Conservation (phyloP, 2,329 filamentous ascomycete genomes). For the Botrytis squamosa region DNA sequence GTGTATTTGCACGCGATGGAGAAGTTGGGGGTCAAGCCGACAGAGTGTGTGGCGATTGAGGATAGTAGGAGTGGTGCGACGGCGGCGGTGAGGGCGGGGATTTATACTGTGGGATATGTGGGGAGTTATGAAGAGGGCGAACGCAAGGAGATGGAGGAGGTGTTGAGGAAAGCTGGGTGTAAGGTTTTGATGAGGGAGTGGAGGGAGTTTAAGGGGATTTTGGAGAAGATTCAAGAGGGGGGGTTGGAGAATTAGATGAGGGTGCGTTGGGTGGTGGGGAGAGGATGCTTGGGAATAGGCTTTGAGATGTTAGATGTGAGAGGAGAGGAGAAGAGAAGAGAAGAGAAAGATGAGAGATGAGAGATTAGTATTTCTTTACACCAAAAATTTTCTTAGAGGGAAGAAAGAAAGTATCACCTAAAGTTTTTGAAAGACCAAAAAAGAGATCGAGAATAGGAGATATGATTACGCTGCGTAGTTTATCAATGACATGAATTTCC, state of each 20-base stretch:
- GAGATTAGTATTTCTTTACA: not conserved
- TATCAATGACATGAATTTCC: not conserved
- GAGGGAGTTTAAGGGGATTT: conserved; percentile 48
- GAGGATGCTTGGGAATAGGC: not conserved
- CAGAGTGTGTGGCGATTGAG: conserved; percentile 78
- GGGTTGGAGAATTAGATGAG: conserved; percentile 19
- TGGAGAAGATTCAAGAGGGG: conserved; percentile 31
- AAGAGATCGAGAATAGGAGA: not conserved
- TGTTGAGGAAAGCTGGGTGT: conserved; percentile 60
- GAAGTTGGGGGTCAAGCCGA: conserved; percentile 66
- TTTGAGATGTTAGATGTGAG: not conserved
- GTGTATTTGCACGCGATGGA: conserved; percentile 80
- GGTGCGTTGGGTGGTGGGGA: too few relatives aligned
- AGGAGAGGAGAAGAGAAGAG: not conserved
- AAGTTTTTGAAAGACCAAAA: not conserved
- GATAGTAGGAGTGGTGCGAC: conserved; percentile 84
- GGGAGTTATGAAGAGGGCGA: conserved; percentile 70
- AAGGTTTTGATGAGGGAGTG: conserved; percentile 60
- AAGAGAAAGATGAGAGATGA: not conserved
- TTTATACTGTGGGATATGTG: conserved; percentile 81
- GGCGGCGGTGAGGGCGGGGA: conserved; percentile 73
- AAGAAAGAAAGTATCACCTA: too few relatives aligned
- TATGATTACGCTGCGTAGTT: not conserved
- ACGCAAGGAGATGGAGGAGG: conserved; percentile 50
- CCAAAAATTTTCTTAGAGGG: not conserved